Evolutionary conservation across 257 asterid genomes (phyloP).

Genomic region (Solanum habrochaites): DNA sequence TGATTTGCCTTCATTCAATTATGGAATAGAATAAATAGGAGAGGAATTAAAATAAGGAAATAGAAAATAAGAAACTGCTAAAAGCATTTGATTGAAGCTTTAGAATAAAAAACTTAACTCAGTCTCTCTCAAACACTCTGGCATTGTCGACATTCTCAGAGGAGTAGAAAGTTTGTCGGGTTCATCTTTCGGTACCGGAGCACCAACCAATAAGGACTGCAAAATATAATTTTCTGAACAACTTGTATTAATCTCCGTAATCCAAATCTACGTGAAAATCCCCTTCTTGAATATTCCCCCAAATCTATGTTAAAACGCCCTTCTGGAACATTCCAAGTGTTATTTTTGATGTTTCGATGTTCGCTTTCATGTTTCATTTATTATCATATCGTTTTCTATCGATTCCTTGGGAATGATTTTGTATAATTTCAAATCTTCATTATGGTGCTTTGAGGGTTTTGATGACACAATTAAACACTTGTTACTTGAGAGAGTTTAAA

Average conservation of each 20-base stretch:
- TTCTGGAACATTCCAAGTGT: conserved; percentile 6
- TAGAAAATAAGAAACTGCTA: not conserved
- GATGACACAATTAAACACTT: not conserved
- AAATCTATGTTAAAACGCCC: conserved; percentile 9
- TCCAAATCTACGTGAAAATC: not conserved
- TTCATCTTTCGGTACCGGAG: conserved; percentile 2
- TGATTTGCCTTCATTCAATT: not conserved
- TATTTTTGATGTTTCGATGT: not conserved
- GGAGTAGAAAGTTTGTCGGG: not conserved
- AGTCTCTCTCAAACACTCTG: conserved; percentile 2
- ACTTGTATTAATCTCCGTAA: conserved; percentile 9
- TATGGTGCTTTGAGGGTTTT: not conserved
- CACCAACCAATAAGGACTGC: conserved; percentile 35
- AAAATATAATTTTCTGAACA: conserved; percentile 47
- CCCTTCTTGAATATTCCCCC: conserved; percentile 7
- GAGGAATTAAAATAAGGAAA: not conserved
- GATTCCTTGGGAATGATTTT: not conserved
- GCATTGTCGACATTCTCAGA: conserved; percentile 1
- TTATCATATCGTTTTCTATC: not conserved
- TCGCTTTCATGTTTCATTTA: not conserved
- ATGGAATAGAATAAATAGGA: not conserved
- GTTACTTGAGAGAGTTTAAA: not conserved
- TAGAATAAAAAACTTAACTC: conserved; percentile 29
- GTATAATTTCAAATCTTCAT: no score
- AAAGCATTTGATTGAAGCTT: not conserved